phyloP scores from a whole-genome alignment of 257 asterid genomes.

The Ophiorrhiza pumila region DNA sequence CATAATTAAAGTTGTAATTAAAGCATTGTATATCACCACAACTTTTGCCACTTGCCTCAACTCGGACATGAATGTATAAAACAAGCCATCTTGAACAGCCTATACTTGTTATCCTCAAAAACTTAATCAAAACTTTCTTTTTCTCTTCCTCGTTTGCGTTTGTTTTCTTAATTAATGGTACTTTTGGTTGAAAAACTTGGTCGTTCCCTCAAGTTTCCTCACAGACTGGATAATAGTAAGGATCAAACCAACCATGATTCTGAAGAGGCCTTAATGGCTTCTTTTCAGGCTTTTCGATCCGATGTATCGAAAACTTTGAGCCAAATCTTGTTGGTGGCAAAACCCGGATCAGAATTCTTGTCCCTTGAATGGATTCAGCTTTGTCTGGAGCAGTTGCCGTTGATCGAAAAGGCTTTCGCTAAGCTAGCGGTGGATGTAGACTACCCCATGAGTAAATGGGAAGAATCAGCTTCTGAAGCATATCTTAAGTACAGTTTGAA shows the following conservation, averaged over 20 bases:
- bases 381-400: slow-evolving; percentile 38
- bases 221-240: slow-evolving; percentile 25
- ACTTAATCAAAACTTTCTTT: not conserved
- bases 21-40: not conserved
- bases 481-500: slow-evolving; percentile 43
- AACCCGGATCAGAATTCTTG: slow-evolving; percentile 25
- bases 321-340: slow-evolving; percentile 22
- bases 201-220: slow-evolving; percentile 30
- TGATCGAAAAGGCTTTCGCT: slow-evolving; percentile 44
- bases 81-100: slow-evolving; percentile 15
- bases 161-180: slow-evolving; percentile 31
- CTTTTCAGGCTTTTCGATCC: slow-evolving; percentile 40
- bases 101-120: not conserved
- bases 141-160: not conserved
- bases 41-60: slow-evolving; percentile 9
- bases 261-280: slow-evolving; percentile 28
- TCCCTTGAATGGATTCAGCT: slow-evolving; percentile 31
- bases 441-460: slow-evolving; percentile 54
- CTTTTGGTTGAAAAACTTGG: slow-evolving; percentile 37
- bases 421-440: slow-evolving; percentile 47
- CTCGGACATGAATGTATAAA: slow-evolving; percentile 15
- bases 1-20: not conserved
- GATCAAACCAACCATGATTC: slow-evolving; percentile 19
- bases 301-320: slow-evolving; percentile 31
- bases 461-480: slow-evolving; percentile 33